phyloP scores from a whole-genome alignment of 495 filamentous ascomycete genomes.

The Amphirosellinia nigrospora region DNA sequence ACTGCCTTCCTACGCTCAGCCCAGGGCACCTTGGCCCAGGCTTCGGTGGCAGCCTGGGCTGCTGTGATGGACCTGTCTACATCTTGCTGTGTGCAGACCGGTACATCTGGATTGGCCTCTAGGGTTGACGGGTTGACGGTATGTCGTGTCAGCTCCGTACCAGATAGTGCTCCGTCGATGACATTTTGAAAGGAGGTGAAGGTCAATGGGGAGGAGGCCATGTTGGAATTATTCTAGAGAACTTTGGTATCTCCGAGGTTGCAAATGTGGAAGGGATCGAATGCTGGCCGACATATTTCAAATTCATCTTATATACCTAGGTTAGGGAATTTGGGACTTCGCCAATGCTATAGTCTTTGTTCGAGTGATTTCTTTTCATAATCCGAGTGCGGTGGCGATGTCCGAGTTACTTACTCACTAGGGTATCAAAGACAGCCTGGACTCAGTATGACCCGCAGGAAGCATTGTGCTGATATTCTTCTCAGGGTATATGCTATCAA shows the following conservation, averaged over 20 bases:
- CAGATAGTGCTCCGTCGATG: slow-evolving; percentile 5
- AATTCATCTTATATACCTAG: not conserved
- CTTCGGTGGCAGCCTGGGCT: not conserved
- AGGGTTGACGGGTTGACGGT: slow-evolving; percentile 18
- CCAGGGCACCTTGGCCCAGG: slow-evolving; percentile 17
- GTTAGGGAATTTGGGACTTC: not conserved
- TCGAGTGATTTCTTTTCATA: not conserved
- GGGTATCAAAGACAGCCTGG: not conserved
- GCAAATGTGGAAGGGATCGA: not conserved
- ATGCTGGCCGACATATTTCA: not conserved
- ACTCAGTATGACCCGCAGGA: not conserved
- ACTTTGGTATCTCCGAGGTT: not conserved
- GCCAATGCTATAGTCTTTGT: not conserved
- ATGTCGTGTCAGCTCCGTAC: slow-evolving; percentile 9
- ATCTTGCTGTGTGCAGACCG: slow-evolving; percentile 3
- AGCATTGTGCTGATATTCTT: not conserved
- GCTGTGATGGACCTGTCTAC: slow-evolving; percentile 8
- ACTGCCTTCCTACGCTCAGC: not conserved
- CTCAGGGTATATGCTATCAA: not conserved
- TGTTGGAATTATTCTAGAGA: not conserved
- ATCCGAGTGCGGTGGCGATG: not conserved
- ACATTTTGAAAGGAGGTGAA: slow-evolving; percentile 22
- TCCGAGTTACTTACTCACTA: not conserved
- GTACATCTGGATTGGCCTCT: slow-evolving; percentile 14
- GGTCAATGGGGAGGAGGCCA: not conserved